A percentile compares a stretch with the other conserved stretches of the same genome.
phyloP scores from a whole-genome alignment of 1,139 yeast genomes.

The Suhomyces yuchorum region DNA sequence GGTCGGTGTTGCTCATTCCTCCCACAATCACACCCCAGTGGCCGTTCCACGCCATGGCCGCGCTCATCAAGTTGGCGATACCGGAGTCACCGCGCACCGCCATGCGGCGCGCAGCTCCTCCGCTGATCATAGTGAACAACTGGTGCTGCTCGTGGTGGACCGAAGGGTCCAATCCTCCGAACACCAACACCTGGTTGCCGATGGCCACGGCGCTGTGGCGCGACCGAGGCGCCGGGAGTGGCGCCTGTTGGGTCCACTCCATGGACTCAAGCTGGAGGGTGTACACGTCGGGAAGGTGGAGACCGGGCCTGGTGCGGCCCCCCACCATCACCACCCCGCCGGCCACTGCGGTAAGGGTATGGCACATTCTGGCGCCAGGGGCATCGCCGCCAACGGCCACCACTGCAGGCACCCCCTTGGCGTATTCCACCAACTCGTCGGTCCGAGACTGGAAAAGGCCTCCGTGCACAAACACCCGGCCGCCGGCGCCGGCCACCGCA shows the following conservation, averaged over 20 bases:
- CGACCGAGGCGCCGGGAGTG: slow-evolving; percentile 49
- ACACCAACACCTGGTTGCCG: slow-evolving; percentile 44
- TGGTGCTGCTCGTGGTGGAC: background rate
- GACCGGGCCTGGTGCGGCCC: slow-evolving; percentile 67
- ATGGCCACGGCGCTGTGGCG: slow-evolving; percentile 55
- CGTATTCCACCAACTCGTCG: slow-evolving; percentile 22
- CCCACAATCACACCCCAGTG: slow-evolving; percentile 53
- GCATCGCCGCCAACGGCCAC: slow-evolving; percentile 6
- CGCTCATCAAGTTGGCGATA: slow-evolving; percentile 24
- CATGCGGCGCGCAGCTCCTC: slow-evolving; percentile 17
- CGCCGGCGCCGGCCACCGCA: slow-evolving; percentile 33
- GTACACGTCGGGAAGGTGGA: slow-evolving; percentile 38
- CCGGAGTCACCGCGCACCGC: slow-evolving; percentile 20
- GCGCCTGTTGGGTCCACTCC: slow-evolving; percentile 37
- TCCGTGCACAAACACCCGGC: slow-evolving; percentile 47
- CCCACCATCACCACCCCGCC: slow-evolving; percentile 52
- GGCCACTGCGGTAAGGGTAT: slow-evolving; percentile 45
- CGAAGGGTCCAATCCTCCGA: slow-evolving; percentile 49
- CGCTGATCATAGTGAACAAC: slow-evolving; percentile 25
- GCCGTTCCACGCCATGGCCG: slow-evolving; percentile 39
- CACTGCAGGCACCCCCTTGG: slow-evolving; percentile 3
- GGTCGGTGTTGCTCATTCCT: slow-evolving; percentile 45
- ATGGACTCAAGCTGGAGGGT: slow-evolving; percentile 35
- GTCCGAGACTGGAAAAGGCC: slow-evolving; percentile 55
- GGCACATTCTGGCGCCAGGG: slow-evolving; percentile 62